phyloP scores from a whole-genome alignment of 768 basidiomycete species.

The Boletus subcaerulescens region DNA sequence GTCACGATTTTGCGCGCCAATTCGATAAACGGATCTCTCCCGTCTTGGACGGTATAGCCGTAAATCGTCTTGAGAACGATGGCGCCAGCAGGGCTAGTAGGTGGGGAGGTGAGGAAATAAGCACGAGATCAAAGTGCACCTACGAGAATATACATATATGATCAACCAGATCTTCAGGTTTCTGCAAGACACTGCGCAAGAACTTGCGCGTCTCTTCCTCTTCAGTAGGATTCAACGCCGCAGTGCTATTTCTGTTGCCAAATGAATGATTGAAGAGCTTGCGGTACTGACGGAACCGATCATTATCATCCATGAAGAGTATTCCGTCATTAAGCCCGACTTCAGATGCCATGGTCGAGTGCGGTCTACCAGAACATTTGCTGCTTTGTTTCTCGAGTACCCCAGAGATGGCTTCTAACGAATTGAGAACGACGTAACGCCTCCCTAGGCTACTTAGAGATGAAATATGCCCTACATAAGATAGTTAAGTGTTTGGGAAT shows the following conservation, averaged over 20 bases:
- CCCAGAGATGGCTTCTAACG: conserved; percentile 41
- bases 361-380: conserved; percentile 43
- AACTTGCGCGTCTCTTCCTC: conserved; percentile 20
- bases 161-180: conserved; percentile 12
- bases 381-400: conserved; percentile 52
- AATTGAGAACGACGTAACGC: conserved; percentile 50
- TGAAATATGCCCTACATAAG: conserved; percentile 18
- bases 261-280: conserved; percentile 7
- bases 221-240: conserved; percentile 9
- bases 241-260: conserved; percentile 10
- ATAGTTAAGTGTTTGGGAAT: conserved; percentile 13
- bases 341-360: conserved; percentile 17
- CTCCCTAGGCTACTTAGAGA: conserved; percentile 37
- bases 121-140: neutral
- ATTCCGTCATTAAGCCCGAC: conserved; percentile 13
- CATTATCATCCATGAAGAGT: conserved; percentile 7
- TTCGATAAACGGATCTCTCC: conserved; percentile 36
- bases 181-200: conserved; percentile 11
- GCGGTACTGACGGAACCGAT: conserved; percentile 14
- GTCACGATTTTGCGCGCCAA: conserved; percentile 25
- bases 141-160: conserved; percentile 19
- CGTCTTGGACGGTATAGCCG: conserved; percentile 36
- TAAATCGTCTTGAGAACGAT: conserved; percentile 40
- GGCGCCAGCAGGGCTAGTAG: conserved; percentile 11
- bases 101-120: neutral